Conservation (phyloP, 805 yeast species). For the Cyberlindnera sargentensis region DNA sequence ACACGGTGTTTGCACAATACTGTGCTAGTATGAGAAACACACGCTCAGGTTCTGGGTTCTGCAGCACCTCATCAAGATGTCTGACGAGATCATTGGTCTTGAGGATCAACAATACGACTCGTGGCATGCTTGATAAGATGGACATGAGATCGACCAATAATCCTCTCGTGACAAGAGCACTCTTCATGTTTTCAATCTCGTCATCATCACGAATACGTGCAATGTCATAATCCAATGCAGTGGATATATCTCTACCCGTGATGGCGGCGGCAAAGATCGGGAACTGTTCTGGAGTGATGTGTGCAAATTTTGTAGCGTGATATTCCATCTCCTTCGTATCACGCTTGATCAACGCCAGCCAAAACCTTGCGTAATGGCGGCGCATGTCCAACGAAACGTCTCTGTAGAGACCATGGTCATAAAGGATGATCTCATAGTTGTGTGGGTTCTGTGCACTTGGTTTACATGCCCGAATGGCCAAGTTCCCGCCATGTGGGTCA, state of each 20-base stretch:
- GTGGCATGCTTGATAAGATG: slow-evolving; percentile 72
- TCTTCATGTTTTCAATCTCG: slow-evolving; percentile 66
- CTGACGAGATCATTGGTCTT: slow-evolving; percentile 94
- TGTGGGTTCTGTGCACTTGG: slow-evolving; percentile 34
- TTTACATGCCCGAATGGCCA: slow-evolving; percentile 60
- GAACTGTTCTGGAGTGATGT: slow-evolving; percentile 69
- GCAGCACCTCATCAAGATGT: slow-evolving; percentile 74
- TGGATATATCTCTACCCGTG: slow-evolving; percentile 85
- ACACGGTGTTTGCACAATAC: slow-evolving; percentile 80
- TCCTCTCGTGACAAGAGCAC: slow-evolving; percentile 52
- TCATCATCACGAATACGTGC: slow-evolving; percentile 43
- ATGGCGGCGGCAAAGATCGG: slow-evolving; percentile 87
- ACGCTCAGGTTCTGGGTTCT: slow-evolving; percentile 74
- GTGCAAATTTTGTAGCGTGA: slow-evolving; percentile 76
- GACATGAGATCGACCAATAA: slow-evolving; percentile 71
- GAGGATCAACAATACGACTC: slow-evolving; percentile 75
- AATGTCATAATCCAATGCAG: slow-evolving; percentile 62
- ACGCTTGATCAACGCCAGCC: slow-evolving; percentile 81
- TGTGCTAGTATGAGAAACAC: slow-evolving; percentile 84
- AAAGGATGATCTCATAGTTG: slow-evolving; percentile 85
- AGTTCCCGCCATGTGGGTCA: slow-evolving; percentile 97
- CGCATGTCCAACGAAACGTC: slow-evolving; percentile 72
- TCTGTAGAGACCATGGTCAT: slow-evolving; percentile 93
- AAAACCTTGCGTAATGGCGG: slow-evolving; percentile 79
- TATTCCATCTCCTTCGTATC: slow-evolving; percentile 58